These are phyloP conservation scores for Cucumis melo DNA, from an alignment of 306 rosid genomes.

Conservation along the genomic window DNA sequence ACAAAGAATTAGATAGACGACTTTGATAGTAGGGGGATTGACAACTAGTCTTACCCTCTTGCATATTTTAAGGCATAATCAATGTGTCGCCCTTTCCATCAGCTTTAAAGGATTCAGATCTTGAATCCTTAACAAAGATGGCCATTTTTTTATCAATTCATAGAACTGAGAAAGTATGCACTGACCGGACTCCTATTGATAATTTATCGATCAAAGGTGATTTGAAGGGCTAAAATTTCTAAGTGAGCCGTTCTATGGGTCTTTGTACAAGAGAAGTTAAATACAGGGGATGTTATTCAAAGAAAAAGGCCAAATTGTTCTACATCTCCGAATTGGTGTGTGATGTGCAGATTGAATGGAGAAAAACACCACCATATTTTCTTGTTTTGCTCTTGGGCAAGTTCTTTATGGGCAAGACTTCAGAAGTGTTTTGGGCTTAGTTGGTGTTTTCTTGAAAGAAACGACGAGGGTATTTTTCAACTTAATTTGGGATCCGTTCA, in stretches of 20 bases:
- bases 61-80: neutral
- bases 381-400: too few species aligned
- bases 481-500: too few species aligned
- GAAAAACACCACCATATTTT: too few species aligned
- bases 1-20: neutral
- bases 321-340: too few species aligned
- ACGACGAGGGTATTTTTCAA: too few species aligned
- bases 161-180: neutral
- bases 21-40: neutral
- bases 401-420: too few species aligned
- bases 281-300: neutral
- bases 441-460: too few species aligned
- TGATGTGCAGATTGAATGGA: too few species aligned
- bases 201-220: neutral
- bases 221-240: neutral
- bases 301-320: neutral
- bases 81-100: neutral
- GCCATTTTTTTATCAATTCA: neutral
- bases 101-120: neutral
- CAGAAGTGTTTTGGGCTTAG: too few species aligned
- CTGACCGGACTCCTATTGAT: neutral
- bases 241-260: neutral
- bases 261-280: neutral
- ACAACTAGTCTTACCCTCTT: neutral
- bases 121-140: neutral